phyloP scores from a whole-genome alignment of 495 filamentous ascomycete genomes.

The Neurospora hispaniola region DNA sequence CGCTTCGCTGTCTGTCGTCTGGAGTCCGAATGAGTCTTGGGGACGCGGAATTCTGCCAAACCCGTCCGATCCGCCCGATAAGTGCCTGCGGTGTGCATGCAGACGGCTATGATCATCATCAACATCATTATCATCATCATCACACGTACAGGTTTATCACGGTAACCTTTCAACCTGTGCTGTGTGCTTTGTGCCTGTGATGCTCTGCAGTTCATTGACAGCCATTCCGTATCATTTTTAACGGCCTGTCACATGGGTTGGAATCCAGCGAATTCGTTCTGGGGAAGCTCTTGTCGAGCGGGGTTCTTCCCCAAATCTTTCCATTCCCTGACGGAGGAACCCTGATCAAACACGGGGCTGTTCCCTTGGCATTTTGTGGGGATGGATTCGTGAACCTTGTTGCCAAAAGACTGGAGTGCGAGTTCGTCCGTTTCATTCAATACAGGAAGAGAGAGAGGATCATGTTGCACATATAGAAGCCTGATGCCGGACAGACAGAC shows the following conservation, averaged over 20 bases:
- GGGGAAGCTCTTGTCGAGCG: background rate
- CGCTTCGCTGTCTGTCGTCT: background rate
- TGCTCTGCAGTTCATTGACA: background rate
- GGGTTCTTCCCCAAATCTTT: background rate
- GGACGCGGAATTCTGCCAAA: background rate
- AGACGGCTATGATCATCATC: background rate
- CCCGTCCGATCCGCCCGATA: background rate
- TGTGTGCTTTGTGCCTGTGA: background rate
- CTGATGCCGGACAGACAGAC: background rate
- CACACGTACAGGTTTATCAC: background rate
- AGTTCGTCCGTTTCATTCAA: background rate
- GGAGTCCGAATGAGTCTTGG: background rate
- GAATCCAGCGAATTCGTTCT: background rate
- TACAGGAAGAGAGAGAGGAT: no score
- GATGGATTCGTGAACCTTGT: background rate
- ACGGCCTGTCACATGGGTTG: background rate
- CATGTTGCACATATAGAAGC: background rate
- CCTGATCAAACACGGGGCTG: background rate
- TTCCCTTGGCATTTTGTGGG: background rate
- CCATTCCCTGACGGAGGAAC: background rate
- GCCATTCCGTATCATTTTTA: background rate
- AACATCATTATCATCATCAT: background rate
- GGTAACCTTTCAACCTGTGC: background rate
- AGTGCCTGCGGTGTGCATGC: background rate
- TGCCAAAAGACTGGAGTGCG: background rate